Base-by-base conservation (phyloP, 2,329 filamentous ascomycete species). In the Beauveria scarabaeidicola region DNA sequence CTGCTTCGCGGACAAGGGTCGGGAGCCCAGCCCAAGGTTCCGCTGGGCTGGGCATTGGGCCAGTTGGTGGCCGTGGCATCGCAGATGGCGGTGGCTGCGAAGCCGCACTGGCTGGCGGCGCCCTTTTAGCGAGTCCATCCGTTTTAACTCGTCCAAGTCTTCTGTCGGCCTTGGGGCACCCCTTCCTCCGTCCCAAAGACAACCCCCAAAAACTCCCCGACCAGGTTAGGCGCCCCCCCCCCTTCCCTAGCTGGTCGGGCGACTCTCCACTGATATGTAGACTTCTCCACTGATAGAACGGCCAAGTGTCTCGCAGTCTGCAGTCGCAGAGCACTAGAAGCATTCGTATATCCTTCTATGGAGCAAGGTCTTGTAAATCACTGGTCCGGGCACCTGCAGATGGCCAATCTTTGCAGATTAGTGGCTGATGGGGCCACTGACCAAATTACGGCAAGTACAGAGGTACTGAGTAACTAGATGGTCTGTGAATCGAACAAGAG, bases 261-360 rank as follows among this genome's bases (percentile, higher is more conserved):
- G 54, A 43, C 54, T 48, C 54, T 29, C 29, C 29, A 29, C 29
- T 29, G 29, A 29, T 29, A 10, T n/a, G n/a, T n/a, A 29, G 29
- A 29, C 29, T 32, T 32, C 32, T n/a, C 54, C 52, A 57, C 54
- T 48, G 53, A 4, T 6, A 25, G 32, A 48, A 57, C 52, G 54
- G 44, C 27, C 53, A 51, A 11, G 55, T 43, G 55, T 36, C 36
- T 51, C 21, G 55, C n/a, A n/a, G n/a, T n/a, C n/a, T n/a, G n/a
- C n/a, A n/a, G n/a, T n/a, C n/a, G n/a, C 23, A 51, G 25, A 29
- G 47, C 44, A 58, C 55, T 50, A 58, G 55, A 51, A 50, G 44
- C 44, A 38, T 58, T 51, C 23, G 23, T 25, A 51, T 51, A 58
- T 25, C 23, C 23, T 58, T 58, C 55, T 36, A 58, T 58, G 36